phyloP scores from a whole-genome alignment of 75 land plant genomes.

The Pinus albicaulis region DNA sequence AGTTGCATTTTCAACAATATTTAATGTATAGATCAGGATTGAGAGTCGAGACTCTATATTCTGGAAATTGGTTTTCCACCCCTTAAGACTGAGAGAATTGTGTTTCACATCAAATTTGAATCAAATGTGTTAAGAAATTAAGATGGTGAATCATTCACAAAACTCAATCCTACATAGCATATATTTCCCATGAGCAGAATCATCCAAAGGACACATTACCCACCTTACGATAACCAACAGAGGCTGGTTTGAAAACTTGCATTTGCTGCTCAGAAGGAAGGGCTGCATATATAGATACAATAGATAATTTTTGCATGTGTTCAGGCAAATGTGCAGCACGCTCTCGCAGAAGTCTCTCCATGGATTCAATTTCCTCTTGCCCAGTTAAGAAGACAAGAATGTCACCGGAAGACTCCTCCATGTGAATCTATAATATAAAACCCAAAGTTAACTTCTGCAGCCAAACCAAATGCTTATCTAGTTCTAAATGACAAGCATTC shows the following conservation, averaged over 20 bases:
- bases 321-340: constrained; percentile 53
- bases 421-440: constrained; percentile 55
- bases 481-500: neutral
- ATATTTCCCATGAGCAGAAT: constrained; percentile 2
- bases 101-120: no score
- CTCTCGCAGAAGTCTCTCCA: constrained; percentile 77
- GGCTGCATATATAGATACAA: constrained; percentile 81
- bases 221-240: constrained; percentile 82
- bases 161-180: neutral
- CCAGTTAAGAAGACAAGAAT: constrained; percentile 96
- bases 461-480: neutral
- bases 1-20: no score
- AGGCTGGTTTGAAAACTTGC: constrained; percentile 76
- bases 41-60: neutral
- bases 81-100: neutral
- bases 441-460: neutral
- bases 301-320: constrained; percentile 36
- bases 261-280: constrained; percentile 96
- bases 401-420: constrained; percentile 85
- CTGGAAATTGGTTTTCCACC: neutral
- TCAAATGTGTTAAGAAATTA: neutral
- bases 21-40: no score
- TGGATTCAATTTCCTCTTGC: constrained; percentile 96
- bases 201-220: constrained; percentile 4
- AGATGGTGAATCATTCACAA: neutral